Percentiles rank a stretch among this genome's conserved stretches.
These are phyloP conservation scores for Xylariaceae sp. DNA, from an alignment of 2,329 filamentous ascomycete genomes.

Conservation along the genomic window DNA sequence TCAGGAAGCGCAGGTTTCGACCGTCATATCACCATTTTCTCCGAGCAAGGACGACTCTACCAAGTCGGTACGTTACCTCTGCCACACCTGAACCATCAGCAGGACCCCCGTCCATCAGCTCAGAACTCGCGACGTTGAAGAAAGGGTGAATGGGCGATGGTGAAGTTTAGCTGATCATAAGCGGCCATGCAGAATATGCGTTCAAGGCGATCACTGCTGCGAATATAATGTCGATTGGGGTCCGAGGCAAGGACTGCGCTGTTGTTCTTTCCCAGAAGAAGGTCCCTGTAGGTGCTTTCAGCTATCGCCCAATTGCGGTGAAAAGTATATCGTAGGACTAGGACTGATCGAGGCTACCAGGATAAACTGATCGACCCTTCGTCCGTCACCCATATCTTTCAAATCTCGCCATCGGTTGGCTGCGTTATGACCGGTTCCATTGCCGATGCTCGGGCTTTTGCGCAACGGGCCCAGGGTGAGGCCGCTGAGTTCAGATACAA, in stretches of 20 bases:
- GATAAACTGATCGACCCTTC: conserved; percentile 98
- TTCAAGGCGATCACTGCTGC: conserved; percentile 99
- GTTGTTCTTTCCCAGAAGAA: conserved; percentile 99
- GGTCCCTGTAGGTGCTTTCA: conserved; percentile 76
- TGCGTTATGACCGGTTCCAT: conserved; percentile 99
- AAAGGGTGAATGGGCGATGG: conserved; percentile 15
- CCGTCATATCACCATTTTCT: conserved; percentile 99
- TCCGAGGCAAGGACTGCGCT: conserved; percentile 94
- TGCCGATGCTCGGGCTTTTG: conserved; percentile 91
- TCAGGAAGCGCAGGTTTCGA: conserved; percentile 88
- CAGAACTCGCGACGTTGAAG: conserved; percentile 5
- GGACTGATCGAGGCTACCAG: conserved; percentile 53
- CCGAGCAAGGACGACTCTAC: conserved; percentile 95
- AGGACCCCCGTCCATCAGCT: neutral
- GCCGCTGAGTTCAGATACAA: conserved; percentile 98
- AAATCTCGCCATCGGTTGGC: conserved; percentile 91
- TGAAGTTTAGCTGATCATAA: conserved; percentile 27
- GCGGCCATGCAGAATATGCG: conserved; percentile 79
- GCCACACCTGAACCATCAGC: conserved; percentile 9
- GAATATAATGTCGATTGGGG: conserved; percentile 97
- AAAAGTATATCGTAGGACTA: conserved; percentile 18
- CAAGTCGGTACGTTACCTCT: conserved; percentile 84
- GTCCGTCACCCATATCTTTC: conserved; percentile 97
- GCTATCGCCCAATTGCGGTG: conserved; percentile 18
- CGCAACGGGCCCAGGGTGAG: conserved; percentile 90